Evolutionary conservation across 225 moss, liverwort and hornwort genomes (phyloP).

Genomic region (Lunularia cruciata): DNA sequence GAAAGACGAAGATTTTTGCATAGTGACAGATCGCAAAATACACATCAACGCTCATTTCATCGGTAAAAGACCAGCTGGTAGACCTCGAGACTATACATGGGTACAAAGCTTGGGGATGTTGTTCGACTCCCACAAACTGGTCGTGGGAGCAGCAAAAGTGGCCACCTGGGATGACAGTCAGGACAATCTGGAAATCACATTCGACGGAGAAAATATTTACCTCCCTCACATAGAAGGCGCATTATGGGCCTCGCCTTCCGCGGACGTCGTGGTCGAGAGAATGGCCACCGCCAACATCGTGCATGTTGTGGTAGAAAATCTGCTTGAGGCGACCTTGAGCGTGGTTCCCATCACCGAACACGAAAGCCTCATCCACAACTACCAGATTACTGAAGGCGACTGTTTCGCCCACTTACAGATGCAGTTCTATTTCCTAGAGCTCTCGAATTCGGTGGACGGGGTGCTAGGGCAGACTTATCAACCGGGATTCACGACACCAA

Average conservation of each 20-base stretch:
- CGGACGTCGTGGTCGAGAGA: slow-evolving; percentile 20
- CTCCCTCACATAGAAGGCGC: background rate
- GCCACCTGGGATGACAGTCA: slow-evolving; percentile 9
- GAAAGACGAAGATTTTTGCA: too few species aligned
- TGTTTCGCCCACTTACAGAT: slow-evolving; percentile 46
- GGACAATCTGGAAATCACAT: slow-evolving; percentile 22
- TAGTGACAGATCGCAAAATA: too few species aligned
- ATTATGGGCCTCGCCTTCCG: slow-evolving; percentile 21
- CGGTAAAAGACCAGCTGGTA: background rate
- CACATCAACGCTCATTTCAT: too few species aligned
- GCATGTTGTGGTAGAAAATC: slow-evolving; percentile 22
- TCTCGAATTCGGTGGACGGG: slow-evolving; percentile 31
- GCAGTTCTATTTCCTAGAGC: slow-evolving; percentile 38
- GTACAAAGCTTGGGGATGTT: slow-evolving; percentile 44
- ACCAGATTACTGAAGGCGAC: slow-evolving; percentile 30
- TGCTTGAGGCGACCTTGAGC: slow-evolving; percentile 23
- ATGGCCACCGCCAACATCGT: slow-evolving; percentile 21
- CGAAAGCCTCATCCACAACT: slow-evolving; percentile 30
- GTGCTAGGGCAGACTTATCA: slow-evolving; percentile 30
- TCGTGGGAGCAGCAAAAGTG: slow-evolving; percentile 22
- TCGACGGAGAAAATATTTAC: slow-evolving; percentile 18
- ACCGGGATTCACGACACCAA: too few species aligned
- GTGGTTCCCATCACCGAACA: slow-evolving; percentile 33
- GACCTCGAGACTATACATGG: slow-evolving; percentile 32
- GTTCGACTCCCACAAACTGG: slow-evolving; percentile 20